Evolutionary conservation across 2,329 filamentous ascomycete species (phyloP), one percentile per base, ranked within the genome.

Genomic region (Lachnellula suecica): DNA sequence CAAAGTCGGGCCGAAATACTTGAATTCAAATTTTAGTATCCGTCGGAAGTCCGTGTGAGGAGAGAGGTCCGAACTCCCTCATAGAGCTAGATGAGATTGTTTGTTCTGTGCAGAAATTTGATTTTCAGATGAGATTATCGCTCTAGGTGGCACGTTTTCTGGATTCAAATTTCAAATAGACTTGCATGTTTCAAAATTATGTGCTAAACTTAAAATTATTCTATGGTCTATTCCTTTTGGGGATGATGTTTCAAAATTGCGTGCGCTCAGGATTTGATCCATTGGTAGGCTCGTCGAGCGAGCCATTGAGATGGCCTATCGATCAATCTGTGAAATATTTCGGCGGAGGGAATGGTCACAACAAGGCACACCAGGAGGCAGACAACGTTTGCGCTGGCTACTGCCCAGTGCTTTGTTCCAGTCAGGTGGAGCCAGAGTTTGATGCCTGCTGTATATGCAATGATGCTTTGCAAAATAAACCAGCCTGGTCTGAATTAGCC

Each of bases 321-420:
- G 15, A 56, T 45, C 22, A 40, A 24, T 6, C 56, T 51, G 45
- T 54, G 56, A 13, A 58, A 58, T 8, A 52, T 4, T 24, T 58
- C 53, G 7, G 49, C 56, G 11, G 34, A 29, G 7, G 35, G 38
- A 24, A 49, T 48, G 9, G 51, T 44, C 8, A 45, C 44, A 13
- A 44, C 11, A 5, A 57, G 19, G 29, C 47, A 57, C 7, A 51
- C 49, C 6, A 47, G 27, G 17, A 57, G 44, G 38, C 51, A 51
- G 29, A 23, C 48, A 2, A 37, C n/a, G 17, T 37, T 37, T 9
- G 34, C 34, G 34, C 15, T 37, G 34, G 8, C 34, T 5, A 17
- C 34, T 9, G 34, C 8, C 34, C 34, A 37, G 17, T 37, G 8
- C n/a, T 17, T 37, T 17, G 34, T n/a, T 9, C 8, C 15, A 37